These are phyloP conservation scores for Pseudocercospora eumusae DNA, from an alignment of 2,329 filamentous ascomycete species.

Conservation along the genomic window DNA sequence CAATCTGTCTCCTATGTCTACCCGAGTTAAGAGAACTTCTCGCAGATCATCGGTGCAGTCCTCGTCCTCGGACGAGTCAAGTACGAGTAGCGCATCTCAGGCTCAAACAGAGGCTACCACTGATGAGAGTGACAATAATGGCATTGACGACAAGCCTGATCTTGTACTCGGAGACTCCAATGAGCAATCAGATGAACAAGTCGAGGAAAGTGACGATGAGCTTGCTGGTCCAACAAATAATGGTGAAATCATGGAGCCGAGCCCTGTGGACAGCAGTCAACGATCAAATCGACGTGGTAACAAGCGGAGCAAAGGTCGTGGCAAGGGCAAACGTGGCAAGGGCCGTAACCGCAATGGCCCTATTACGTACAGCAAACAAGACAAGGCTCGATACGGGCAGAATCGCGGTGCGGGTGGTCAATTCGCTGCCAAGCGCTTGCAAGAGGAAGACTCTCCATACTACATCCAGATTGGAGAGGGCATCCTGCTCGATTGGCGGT, in stretches of 20 bases:
- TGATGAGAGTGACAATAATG: slow-evolving; percentile 34
- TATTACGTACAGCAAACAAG: slow-evolving; percentile 32
- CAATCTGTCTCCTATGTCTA: slow-evolving; percentile 32
- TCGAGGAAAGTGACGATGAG: slow-evolving; percentile 29
- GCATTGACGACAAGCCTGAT: slow-evolving; percentile 31
- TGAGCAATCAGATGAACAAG: slow-evolving; percentile 13
- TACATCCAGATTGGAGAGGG: slow-evolving; percentile 76
- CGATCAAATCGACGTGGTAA: slow-evolving; percentile 16
- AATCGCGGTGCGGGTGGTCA: slow-evolving; percentile 9
- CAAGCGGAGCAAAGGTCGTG: slow-evolving; percentile 28
- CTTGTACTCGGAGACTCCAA: slow-evolving; percentile 30
- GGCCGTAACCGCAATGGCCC: slow-evolving; percentile 19
- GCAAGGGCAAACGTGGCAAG: slow-evolving; percentile 30
- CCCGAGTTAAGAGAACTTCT: slow-evolving; percentile 33
- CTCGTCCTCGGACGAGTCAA: slow-evolving; percentile 30
- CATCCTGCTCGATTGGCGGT: slow-evolving; percentile 82
- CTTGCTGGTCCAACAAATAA: slow-evolving; percentile 7
- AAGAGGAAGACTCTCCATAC: slow-evolving; percentile 34
- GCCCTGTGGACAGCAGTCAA: slow-evolving; percentile 13
- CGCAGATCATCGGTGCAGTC: slow-evolving; percentile 34
- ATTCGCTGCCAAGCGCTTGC: slow-evolving; percentile 14
- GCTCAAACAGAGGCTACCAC: slow-evolving; percentile 24
- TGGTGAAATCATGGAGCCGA: slow-evolving; percentile 21
- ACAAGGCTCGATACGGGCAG: slow-evolving; percentile 16
- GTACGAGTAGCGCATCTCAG: slow-evolving; percentile 23